Conservation (phyloP, 495 filamentous ascomycete species). For the Mytilinidion resinicola region DNA sequence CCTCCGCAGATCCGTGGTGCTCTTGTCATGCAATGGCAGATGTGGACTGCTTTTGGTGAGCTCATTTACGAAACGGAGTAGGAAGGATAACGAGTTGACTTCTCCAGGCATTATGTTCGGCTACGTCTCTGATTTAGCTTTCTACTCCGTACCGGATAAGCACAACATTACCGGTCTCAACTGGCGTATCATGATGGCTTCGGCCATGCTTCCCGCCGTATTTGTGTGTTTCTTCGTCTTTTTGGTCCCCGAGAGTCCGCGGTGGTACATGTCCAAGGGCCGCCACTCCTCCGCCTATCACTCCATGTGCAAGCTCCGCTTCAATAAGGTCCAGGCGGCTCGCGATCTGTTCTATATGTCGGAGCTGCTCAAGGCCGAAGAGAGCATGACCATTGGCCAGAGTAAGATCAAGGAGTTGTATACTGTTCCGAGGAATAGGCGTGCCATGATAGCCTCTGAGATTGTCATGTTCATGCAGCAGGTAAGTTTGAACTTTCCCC, state of each 20-base stretch:
- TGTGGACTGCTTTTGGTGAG: conserved; percentile 61
- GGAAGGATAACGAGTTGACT: not conserved
- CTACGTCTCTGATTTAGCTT: conserved; percentile 64
- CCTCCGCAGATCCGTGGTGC: conserved; percentile 70
- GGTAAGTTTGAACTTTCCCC: conserved; percentile 36
- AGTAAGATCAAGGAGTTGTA: conserved; percentile 64
- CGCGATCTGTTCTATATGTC: conserved; percentile 80
- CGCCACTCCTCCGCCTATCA: conserved; percentile 53
- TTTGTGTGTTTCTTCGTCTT: conserved; percentile 65
- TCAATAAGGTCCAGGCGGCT: conserved; percentile 67
- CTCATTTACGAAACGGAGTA: not conserved
- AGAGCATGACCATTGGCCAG: conserved; percentile 51
- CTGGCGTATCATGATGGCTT: conserved; percentile 81
- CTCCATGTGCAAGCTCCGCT: conserved; percentile 60
- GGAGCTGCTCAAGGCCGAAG: conserved; percentile 62
- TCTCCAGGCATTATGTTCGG: conserved; percentile 64
- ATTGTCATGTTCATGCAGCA: conserved; percentile 89
- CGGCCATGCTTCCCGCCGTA: conserved; percentile 66
- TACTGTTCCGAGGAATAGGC: conserved; percentile 69
- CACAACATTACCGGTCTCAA: conserved; percentile 58
- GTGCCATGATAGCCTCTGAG: conserved; percentile 64
- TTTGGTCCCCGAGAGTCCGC: conserved; percentile 66
- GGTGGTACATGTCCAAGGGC: conserved; percentile 73
- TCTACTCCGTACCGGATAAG: conserved; percentile 54
- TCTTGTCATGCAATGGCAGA: conserved; percentile 69